phyloP scores from a whole-genome alignment of 2,329 filamentous ascomycete species.

The Colletotrichum lupini region DNA sequence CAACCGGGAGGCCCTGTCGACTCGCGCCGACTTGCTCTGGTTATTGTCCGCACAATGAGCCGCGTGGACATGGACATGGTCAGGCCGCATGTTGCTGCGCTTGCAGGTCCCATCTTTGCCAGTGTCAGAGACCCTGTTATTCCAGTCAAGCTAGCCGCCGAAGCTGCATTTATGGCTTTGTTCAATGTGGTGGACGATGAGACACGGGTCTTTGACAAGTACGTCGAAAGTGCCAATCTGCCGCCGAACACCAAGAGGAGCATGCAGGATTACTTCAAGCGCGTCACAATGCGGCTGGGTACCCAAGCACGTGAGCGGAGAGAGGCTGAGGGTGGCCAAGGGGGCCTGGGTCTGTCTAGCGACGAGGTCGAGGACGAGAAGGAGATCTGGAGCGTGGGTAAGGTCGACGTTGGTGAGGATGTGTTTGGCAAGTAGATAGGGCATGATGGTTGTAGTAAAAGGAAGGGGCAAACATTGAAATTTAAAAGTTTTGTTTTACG shows the following conservation, averaged over 20 bases:
- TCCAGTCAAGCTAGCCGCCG: slow-evolving; percentile 93
- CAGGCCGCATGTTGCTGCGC: slow-evolving; percentile 80
- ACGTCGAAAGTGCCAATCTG: slow-evolving; percentile 77
- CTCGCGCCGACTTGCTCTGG: slow-evolving; percentile 85
- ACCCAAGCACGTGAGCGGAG: slow-evolving; percentile 87
- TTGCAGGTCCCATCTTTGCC: slow-evolving; percentile 88
- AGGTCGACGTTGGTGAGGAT: slow-evolving; percentile 81
- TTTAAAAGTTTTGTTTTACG: slow-evolving; percentile 22
- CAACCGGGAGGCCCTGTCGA: slow-evolving; percentile 83
- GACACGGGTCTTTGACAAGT: slow-evolving; percentile 88
- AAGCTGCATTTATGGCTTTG: slow-evolving; percentile 91
- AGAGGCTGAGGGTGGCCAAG: slow-evolving; percentile 90
- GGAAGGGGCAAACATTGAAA: slow-evolving; percentile 31
- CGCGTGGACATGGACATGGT: slow-evolving; percentile 83
- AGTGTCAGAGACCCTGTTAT: slow-evolving; percentile 92
- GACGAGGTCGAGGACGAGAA: slow-evolving; percentile 95
- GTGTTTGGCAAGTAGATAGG: slow-evolving; percentile 54
- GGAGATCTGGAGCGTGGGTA: slow-evolving; percentile 96
- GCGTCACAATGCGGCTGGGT: slow-evolving; percentile 87
- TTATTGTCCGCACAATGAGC: slow-evolving; percentile 87
- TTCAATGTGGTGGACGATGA: slow-evolving; percentile 94
- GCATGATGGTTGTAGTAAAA: slow-evolving; percentile 13
- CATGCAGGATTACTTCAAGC: slow-evolving; percentile 98
- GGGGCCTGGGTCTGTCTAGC: slow-evolving; percentile 85
- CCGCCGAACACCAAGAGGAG: slow-evolving; percentile 81